phyloP scores from a whole-genome alignment of 805 yeast species.

The Sporopachydermia lactativora region DNA sequence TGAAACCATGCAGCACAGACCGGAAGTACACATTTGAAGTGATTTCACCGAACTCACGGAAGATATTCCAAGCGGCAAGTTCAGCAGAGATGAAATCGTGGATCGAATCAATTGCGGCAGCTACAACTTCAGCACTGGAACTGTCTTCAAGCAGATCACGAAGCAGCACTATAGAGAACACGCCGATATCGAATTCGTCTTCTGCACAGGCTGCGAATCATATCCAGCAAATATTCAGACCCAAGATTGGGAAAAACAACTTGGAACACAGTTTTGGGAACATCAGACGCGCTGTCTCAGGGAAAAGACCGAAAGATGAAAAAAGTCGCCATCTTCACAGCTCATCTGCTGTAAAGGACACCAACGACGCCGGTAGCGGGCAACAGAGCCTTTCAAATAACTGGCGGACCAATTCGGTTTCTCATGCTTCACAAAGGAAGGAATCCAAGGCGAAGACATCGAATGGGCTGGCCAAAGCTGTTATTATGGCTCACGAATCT shows the following conservation, averaged over 20 bases:
- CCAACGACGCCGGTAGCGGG: too few relatives aligned
- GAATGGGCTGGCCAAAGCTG: conserved; percentile 12
- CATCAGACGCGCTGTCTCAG: neutral
- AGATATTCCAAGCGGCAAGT: conserved; percentile 60
- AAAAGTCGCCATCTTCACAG: neutral
- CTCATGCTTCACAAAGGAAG: conserved; percentile 2
- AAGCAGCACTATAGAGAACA: neutral
- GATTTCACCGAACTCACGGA: conserved; percentile 55
- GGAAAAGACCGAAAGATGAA: neutral
- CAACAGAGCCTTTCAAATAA: too few relatives aligned
- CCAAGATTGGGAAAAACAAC: neutral
- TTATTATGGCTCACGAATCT: conserved; percentile 27
- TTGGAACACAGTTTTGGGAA: neutral
- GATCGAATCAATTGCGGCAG: conserved; percentile 48
- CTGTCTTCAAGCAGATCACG: conserved; percentile 9
- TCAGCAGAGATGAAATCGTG: conserved; percentile 56
- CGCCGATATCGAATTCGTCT: neutral
- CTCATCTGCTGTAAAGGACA: neutral
- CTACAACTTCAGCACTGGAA: conserved; percentile 31
- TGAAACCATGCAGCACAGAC: conserved; percentile 14
- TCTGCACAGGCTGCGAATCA: neutral
- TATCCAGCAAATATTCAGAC: neutral
- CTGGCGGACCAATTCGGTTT: too few relatives aligned
- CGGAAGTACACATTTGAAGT: conserved; percentile 58
- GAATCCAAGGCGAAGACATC: neutral